phyloP scores from a whole-genome alignment of 176 grass and related monocot species.

The Otatea glauca region DNA sequence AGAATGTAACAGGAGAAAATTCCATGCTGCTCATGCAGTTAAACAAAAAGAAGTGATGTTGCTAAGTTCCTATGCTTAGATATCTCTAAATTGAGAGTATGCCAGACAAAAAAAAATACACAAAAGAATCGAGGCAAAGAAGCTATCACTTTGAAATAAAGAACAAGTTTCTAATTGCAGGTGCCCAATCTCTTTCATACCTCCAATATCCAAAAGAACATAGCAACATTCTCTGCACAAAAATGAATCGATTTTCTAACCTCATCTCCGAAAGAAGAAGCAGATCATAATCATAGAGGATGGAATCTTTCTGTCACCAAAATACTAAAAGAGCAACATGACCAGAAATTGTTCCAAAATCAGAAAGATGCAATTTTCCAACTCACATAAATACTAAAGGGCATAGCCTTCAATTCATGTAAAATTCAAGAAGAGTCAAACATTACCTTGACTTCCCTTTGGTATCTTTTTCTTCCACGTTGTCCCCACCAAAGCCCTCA shows the following conservation, averaged over 20 bases:
- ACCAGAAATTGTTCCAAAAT: background rate
- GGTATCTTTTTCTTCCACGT: conserved; percentile 56
- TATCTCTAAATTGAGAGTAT: background rate
- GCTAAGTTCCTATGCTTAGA: background rate
- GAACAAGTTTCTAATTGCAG: conserved; percentile 27
- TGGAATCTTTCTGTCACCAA: background rate
- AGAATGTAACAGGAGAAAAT: background rate
- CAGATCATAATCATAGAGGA: background rate
- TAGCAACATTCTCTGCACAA: background rate
- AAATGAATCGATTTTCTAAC: conserved; percentile 7
- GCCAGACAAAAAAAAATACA: background rate
- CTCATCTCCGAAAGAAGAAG: background rate
- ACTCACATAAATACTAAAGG: conserved; percentile 8
- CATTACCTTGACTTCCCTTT: conserved; percentile 72
- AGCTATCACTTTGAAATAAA: background rate
- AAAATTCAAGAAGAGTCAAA: conserved; percentile 4
- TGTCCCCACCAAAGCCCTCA: conserved; percentile 61
- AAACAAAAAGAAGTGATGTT: conserved; percentile 20
- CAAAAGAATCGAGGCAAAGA: background rate
- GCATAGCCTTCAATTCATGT: background rate
- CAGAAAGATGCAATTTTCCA: background rate
- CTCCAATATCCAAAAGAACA: conserved; percentile 34
- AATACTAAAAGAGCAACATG: background rate
- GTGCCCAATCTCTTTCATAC: background rate
- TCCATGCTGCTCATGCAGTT: background rate